Evolutionary conservation across 345 rosid genomes (phyloP).

Genomic region (Salix dunnii): DNA sequence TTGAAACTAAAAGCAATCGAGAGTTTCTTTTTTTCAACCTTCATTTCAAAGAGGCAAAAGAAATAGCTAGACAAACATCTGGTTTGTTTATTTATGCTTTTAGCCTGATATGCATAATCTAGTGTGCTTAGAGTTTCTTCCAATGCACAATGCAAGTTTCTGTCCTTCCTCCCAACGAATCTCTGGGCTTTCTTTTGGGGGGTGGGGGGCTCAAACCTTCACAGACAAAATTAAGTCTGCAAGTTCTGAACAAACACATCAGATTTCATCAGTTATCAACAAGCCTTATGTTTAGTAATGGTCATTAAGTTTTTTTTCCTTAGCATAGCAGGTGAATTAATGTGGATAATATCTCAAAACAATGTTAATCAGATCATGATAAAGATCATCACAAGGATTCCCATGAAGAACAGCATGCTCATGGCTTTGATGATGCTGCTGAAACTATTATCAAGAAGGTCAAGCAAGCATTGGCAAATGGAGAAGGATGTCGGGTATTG

Average conservation of each 20-base stretch:
- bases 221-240: no score
- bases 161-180: no score
- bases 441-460: conserved; percentile 87
- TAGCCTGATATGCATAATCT: no score
- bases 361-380: conserved; percentile 45
- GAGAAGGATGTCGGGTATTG: conserved; percentile 94
- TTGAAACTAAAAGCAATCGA: neutral
- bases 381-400: conserved; percentile 63
- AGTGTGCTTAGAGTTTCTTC: no score
- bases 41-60: neutral
- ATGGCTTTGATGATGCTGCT: conserved; percentile 75
- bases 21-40: neutral
- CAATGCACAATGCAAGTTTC: no score
- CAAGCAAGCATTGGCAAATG: conserved; percentile 76
- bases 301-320: neutral
- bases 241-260: neutral
- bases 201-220: no score
- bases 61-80: no score
- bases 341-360: neutral
- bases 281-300: neutral
- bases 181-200: no score
- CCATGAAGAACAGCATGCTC: conserved; percentile 37
- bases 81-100: no score
- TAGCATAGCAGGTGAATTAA: neutral
- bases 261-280: neutral